These are phyloP conservation scores for Tetradesmus lagerheimii DNA, from an alignment of 139 green algal genomes.

Conservation along the genomic window DNA sequence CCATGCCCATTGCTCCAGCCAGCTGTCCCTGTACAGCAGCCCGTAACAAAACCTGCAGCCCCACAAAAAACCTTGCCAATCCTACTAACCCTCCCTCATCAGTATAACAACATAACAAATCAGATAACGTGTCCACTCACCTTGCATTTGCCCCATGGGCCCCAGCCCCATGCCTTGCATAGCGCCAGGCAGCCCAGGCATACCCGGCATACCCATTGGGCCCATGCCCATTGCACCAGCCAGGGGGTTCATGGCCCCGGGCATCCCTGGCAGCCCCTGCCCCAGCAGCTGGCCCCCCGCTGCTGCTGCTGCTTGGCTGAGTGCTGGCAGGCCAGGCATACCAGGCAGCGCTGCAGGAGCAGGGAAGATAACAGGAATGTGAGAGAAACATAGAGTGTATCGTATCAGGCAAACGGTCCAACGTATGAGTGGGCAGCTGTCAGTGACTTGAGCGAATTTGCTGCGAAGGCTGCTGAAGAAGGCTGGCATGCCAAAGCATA, in stretches of 20 bases:
- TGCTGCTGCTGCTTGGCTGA: conserved; percentile 18
- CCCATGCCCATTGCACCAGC: background rate
- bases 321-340: background rate
- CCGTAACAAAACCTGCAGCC: too few species aligned
- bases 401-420: too few species aligned
- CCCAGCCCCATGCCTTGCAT: background rate
- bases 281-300: conserved; percentile 31
- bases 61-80: too few species aligned
- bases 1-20: background rate
- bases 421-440: too few species aligned
- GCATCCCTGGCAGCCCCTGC: conserved; percentile 21
- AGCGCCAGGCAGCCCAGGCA: conserved; percentile 5
- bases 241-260: too few species aligned
- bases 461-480: background rate
- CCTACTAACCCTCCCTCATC: background rate
- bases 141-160: conserved; percentile 16
- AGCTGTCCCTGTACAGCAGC: too few species aligned
- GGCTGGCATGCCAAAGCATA: too few species aligned
- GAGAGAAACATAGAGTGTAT: too few species aligned
- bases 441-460: too few species aligned
- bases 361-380: background rate
- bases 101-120: background rate
- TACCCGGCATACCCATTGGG: background rate
- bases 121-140: background rate
- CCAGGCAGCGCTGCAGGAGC: conserved; percentile 11